Evolutionary conservation across 345 rosid species (phyloP), one percentile per base, ranked within the genome.

Genomic region (Hevea brasiliensis): DNA sequence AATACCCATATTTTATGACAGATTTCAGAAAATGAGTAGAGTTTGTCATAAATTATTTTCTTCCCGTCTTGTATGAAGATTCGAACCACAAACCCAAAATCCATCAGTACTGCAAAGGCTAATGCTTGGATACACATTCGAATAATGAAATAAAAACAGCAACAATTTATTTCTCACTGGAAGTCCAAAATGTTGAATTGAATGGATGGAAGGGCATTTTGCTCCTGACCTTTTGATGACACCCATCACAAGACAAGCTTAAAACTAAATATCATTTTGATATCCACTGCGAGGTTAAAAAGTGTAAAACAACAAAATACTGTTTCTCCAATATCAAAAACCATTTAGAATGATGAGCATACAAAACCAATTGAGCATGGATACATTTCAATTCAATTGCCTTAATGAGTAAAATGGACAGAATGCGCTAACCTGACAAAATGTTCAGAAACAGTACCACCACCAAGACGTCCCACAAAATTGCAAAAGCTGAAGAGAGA

Each of bases 401-500:
- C 65, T 58, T 6, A 42, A 14, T 26, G 42, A 42, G 18, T 26
- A 42, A 50, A 40, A 21, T 15, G 15, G 47, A n/a, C 15, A 32
- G 20, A 32, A 65, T 41, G 35, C 17, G 74, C 84, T 35, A 6
- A 87, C 91, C 91, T 87, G 75, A 89, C 89, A 78, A 85, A 89
- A 76, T 89, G 86, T 63, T 89, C 91, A 51, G 91, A 89, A 45
- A 89, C 67, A 2, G 56, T 50, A 3, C 94, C 94, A 13, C 91
- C 88, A 23, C 91, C 88, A 47, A 89, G 89, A 27, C 91, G 90
- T 54, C 94, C 91, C 9, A 78, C 65, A 66, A 89, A 89, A 79
- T 89, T 87, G 81, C 89, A 87, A 57, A 89, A 89, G 83, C 91
- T 86, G 84, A 89, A 87, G 20, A 89, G 79, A 44, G 91, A 82